Percentiles rank a stretch among this genome's conserved stretches.
Conservation (phyloP, 148 eudicot genomes). For the Rhododendron williamsianum region DNA sequence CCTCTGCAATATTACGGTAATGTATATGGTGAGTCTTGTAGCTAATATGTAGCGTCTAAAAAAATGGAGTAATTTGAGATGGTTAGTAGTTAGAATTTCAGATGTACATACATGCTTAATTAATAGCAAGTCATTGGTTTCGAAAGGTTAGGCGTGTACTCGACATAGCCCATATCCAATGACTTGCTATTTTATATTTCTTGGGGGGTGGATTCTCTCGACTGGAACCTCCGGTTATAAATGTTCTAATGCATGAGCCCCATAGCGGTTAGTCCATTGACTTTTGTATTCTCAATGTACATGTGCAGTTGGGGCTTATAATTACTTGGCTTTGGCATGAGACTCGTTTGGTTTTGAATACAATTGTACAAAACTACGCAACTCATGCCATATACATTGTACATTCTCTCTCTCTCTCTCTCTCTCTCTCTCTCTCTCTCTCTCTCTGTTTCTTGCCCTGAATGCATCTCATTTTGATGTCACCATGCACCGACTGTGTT, state of each 20-base stretch:
- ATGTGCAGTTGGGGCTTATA: too few species aligned
- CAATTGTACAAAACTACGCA: not conserved
- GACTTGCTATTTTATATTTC: not conserved
- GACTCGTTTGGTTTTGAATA: not conserved
- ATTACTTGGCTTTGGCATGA: not conserved
- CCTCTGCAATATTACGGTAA: not conserved
- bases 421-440: not conserved
- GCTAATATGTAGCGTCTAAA: not conserved
- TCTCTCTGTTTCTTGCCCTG: not conserved
- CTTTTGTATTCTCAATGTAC: too few species aligned
- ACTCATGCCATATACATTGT: not conserved
- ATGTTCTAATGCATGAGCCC: too few species aligned
- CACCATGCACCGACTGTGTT: not conserved
- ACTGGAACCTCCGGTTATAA: too few species aligned
- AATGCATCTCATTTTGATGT: not conserved
- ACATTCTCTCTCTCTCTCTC: not conserved
- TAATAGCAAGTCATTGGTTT: not conserved
- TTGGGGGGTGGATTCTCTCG: too few species aligned
- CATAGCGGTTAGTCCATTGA: too few species aligned
- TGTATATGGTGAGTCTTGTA: not conserved
- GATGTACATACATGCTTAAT: not conserved
- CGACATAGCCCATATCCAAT: too few species aligned
- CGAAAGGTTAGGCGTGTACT: not conserved
- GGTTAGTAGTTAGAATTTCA: not conserved
- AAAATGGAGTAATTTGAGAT: not conserved